phyloP scores from a whole-genome alignment of 2,329 filamentous ascomycete species.

The Laburnicola sp. region DNA sequence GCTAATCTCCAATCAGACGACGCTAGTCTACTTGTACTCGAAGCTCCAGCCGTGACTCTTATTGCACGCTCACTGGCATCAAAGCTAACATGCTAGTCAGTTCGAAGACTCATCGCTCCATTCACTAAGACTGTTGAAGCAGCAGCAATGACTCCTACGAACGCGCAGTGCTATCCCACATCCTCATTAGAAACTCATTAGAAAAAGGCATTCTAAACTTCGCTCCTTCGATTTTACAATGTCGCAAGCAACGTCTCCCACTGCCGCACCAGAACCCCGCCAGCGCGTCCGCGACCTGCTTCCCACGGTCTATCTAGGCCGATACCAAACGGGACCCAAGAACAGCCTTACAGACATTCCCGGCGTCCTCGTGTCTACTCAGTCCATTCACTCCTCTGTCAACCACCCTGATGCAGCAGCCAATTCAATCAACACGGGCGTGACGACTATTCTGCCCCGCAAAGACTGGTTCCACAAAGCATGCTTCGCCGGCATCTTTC shows the following conservation, averaged over 20 bases:
- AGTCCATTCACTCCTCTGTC: constrained; percentile 42
- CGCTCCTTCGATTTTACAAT: neutral
- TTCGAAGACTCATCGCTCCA: no score
- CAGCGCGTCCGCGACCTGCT: constrained; percentile 46
- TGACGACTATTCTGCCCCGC: constrained; percentile 51
- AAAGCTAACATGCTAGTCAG: no score
- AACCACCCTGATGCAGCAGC: constrained; percentile 30
- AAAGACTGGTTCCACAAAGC: constrained; percentile 48
- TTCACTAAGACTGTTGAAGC: no score
- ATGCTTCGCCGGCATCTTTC: constrained; percentile 54
- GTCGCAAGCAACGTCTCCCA: constrained; percentile 9
- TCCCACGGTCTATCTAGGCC: constrained; percentile 42
- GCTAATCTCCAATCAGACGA: no score
- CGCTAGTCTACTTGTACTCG: no score
- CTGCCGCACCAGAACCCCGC: constrained; percentile 27
- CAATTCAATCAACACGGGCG: constrained; percentile 47
- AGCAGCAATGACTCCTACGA: no score
- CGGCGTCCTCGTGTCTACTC: constrained; percentile 48
- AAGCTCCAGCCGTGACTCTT: no score
- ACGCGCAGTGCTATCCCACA: no score
- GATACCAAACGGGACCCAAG: constrained; percentile 44
- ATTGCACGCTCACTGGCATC: no score
- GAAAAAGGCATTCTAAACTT: no score
- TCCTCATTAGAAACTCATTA: no score
- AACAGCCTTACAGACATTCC: constrained; percentile 52